A percentile compares a stretch with the other conserved stretches of the same genome.
These are phyloP conservation scores for Fomitiporia mediterranea DNA, from an alignment of 1,284 basidiomycete genomes.

Conservation along the genomic window DNA sequence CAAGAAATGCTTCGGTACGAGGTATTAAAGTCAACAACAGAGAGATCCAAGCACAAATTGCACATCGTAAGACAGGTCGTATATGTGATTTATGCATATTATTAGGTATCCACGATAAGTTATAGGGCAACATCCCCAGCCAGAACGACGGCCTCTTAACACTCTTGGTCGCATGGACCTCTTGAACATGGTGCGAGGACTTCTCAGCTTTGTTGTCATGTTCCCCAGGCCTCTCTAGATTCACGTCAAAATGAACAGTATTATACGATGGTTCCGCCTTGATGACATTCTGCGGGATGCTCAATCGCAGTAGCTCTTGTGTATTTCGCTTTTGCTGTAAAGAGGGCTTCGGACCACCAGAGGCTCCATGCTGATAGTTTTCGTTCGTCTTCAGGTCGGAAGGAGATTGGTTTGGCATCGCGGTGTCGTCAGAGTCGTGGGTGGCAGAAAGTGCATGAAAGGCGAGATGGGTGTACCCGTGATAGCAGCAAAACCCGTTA, in stretches of 20 bases:
- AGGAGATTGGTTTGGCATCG: not conserved
- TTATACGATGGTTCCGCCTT: not conserved
- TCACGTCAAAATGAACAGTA: not conserved
- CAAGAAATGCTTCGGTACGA: slow-evolving; percentile 25
- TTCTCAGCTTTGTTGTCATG: too few species aligned
- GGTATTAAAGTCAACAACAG: slow-evolving; percentile 26
- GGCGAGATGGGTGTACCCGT: too few species aligned
- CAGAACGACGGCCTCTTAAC: not conserved
- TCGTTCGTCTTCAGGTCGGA: not conserved
- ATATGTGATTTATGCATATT: slow-evolving; percentile 9
- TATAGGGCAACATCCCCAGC: not conserved
- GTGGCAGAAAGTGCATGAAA: too few species aligned
- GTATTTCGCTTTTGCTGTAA: slow-evolving; percentile 2
- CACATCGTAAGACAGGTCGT: slow-evolving; percentile 30
- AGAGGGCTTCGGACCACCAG: not conserved
- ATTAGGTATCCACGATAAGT: slow-evolving; percentile 5
- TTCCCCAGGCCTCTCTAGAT: not conserved
- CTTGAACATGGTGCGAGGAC: not conserved
- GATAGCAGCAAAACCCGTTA: too few species aligned
- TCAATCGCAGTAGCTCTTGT: not conserved
- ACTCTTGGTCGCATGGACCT: not conserved
- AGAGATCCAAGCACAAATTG: slow-evolving; percentile 30
- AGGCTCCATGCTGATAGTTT: not conserved
- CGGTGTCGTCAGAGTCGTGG: not conserved
- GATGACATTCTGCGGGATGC: not conserved